phyloP scores from a whole-genome alignment of 2,329 filamentous ascomycete species.

The Colletotrichum trifolii region DNA sequence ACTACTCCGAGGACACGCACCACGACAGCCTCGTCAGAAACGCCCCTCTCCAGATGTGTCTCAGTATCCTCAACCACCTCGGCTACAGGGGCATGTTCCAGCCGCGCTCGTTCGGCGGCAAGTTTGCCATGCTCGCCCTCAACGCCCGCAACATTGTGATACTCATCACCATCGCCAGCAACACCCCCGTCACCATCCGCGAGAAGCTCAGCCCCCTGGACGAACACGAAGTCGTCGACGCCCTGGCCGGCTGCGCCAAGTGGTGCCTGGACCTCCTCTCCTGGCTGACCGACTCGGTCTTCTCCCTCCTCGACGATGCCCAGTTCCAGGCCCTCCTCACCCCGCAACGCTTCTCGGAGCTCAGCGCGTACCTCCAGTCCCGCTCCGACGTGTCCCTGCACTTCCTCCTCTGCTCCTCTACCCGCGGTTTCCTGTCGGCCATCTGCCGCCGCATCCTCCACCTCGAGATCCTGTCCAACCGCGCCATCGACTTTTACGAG shows the following conservation, averaged over 20 bases:
- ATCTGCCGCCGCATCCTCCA: slow-evolving; percentile 72
- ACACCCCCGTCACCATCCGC: slow-evolving; percentile 63
- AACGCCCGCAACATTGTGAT: slow-evolving; percentile 79
- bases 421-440: slow-evolving; percentile 77
- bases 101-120: slow-evolving; percentile 73
- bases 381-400: slow-evolving; percentile 70
- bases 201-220: slow-evolving; percentile 70
- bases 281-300: slow-evolving; percentile 70
- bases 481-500: slow-evolving; percentile 64
- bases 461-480: slow-evolving; percentile 61
- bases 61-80: slow-evolving; percentile 83
- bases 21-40: slow-evolving; percentile 81
- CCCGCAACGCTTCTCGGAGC: slow-evolving; percentile 58
- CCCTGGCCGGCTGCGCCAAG: slow-evolving; percentile 78
- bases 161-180: slow-evolving; percentile 72
- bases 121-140: slow-evolving; percentile 79
- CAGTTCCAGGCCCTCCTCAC: slow-evolving; percentile 63
- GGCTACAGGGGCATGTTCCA: slow-evolving; percentile 75
- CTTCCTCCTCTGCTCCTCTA: slow-evolving; percentile 77
- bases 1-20: slow-evolving; percentile 81
- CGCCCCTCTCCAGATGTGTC: slow-evolving; percentile 75
- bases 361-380: slow-evolving; percentile 63
- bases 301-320: slow-evolving; percentile 63
- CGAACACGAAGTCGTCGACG: slow-evolving; percentile 78
- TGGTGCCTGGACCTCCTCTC: slow-evolving; percentile 81